Percentiles rank a stretch among this genome's conserved stretches.
Evolutionary conservation across 495 filamentous ascomycete genomes (phyloP).

Genomic region (Extremus antarcticus): DNA sequence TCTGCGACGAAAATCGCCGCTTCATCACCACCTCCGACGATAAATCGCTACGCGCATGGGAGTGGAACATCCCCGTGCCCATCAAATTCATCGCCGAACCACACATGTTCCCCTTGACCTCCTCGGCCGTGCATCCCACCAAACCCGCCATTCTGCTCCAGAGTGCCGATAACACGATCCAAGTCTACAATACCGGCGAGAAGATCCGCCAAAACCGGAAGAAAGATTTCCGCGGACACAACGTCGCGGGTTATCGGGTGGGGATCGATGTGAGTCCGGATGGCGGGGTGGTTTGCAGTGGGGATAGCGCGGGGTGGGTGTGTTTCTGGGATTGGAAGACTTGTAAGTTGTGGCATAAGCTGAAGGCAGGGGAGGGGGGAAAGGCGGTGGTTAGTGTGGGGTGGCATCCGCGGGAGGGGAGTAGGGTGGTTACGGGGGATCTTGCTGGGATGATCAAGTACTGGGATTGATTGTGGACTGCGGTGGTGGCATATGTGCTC

Average conservation of each 20-base stretch:
- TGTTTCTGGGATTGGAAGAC: constrained; percentile 99
- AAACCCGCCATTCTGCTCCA: constrained; percentile 92
- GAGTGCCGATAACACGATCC: constrained; percentile 85
- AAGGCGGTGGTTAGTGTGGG: constrained; percentile 63
- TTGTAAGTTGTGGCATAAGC: constrained; percentile 94
- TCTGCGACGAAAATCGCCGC: constrained; percentile 84
- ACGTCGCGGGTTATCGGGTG: constrained; percentile 86
- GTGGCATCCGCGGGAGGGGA: constrained; percentile 94
- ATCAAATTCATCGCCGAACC: constrained; percentile 90
- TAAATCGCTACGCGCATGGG: constrained; percentile 90
- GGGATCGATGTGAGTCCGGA: constrained; percentile 83
- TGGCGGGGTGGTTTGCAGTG: constrained; percentile 73
- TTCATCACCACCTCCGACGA: constrained; percentile 98
- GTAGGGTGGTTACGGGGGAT: constrained; percentile 83
- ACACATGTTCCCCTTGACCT: constrained; percentile 88
- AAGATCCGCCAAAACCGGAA: constrained; percentile 96
- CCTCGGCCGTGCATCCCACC: constrained; percentile 68
- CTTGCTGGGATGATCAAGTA: constrained; percentile 82
- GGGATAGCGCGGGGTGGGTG: constrained; percentile 76
- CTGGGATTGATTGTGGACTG: constrained; percentile 91
- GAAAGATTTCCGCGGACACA: constrained; percentile 91
- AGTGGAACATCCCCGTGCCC: constrained; percentile 89
- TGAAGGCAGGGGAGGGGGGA: constrained; percentile 60
- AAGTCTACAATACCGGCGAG: constrained; percentile 85
- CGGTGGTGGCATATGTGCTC: too few relatives aligned